These are phyloP conservation scores for Rehmannia glutinosa DNA, from an alignment of 257 asterid genomes.

Conservation along the genomic window DNA sequence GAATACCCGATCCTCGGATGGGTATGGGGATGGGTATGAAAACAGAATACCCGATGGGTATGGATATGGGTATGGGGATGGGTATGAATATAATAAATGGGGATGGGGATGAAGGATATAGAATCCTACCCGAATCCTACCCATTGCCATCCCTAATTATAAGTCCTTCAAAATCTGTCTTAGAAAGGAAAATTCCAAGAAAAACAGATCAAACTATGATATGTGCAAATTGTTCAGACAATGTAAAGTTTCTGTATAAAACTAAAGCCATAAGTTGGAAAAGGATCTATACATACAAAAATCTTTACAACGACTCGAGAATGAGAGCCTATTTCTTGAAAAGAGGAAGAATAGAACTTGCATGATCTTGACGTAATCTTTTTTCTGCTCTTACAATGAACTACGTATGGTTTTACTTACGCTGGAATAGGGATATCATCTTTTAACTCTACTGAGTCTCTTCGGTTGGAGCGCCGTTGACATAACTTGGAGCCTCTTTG, in stretches of 20 bases:
- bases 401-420: background rate
- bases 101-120: too few relatives aligned
- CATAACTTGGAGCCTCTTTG: conserved; percentile 66
- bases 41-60: too few relatives aligned
- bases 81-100: too few relatives aligned
- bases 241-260: too few relatives aligned
- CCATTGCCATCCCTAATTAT: too few relatives aligned
- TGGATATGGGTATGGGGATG: too few relatives aligned
- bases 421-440: conserved; percentile 38
- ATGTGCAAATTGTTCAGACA: background rate
- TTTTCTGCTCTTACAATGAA: background rate
- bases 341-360: background rate
- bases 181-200: too few relatives aligned
- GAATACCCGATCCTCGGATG: too few relatives aligned
- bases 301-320: background rate
- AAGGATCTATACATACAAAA: background rate
- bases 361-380: background rate
- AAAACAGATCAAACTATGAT: background rate
- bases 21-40: too few relatives aligned
- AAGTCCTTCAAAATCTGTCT: too few relatives aligned
- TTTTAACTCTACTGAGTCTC: conserved; percentile 41
- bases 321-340: background rate
- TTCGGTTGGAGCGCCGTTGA: conserved; percentile 59
- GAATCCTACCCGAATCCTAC: too few relatives aligned
- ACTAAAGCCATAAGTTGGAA: background rate